Base-by-base conservation (phyloP, 2,329 filamentous ascomycete genomes). In the Coniochaeta ligniaria region DNA sequence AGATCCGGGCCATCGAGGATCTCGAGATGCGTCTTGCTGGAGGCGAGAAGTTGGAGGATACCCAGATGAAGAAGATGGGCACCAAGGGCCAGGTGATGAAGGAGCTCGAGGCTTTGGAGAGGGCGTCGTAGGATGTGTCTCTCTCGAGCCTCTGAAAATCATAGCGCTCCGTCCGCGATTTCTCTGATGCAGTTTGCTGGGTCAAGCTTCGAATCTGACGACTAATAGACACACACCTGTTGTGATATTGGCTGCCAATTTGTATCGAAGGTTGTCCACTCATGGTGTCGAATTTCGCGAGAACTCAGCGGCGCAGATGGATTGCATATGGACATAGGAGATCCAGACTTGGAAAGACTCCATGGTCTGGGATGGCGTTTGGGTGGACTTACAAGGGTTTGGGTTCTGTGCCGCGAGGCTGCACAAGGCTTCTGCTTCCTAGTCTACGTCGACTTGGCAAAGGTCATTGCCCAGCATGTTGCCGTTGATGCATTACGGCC, bases 31-130 rank as follows among this genome's bases (percentile, higher is more conserved):
- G 95, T 60, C 87, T 93, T 66, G 95, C 94, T 2, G 88, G 89
- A 36, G 94, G 94, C 6, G 95, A 99, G 82, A 98, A 97, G 82
- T 79, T 99, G 63, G 95, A 99, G 78, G 94, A 97, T 71, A 99
- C 95, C 35, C 95, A 99, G 78, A 87, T 99, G 76, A 96, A 96
- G 83, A 99, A 99, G 84, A 99, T 99, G 68, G 84, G 86, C 60
- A 98, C 92, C 24, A 96, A 98, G 79, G 80, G 87, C 57, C 77
- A 83, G 17, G 94, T 99, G 61, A 81, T 93, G 63, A 91, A 89
- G 76, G 95, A 99, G 77, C 78, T 99, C 62, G 84, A 89, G 55
- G 78, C 74, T 8, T 72, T 93, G 59, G 78, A 75, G 67, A 76
- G 71, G 66, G 74, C 76, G 62, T 60, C 47, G 14, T 52, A 52